Evolutionary conservation across 202 grass and related monocot species (phyloP).

Genomic region (Carex arenaria): DNA sequence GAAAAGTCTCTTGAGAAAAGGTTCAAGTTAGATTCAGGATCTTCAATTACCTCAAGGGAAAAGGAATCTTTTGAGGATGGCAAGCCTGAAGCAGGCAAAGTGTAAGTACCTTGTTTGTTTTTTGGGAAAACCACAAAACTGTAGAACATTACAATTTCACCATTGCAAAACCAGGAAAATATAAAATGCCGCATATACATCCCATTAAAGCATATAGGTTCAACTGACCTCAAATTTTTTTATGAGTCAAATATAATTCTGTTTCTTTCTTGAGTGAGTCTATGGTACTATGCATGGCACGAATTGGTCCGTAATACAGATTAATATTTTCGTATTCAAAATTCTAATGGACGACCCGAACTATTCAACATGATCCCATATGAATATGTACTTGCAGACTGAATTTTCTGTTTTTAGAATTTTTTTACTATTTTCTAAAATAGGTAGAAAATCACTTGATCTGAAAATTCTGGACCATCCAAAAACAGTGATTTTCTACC

Average conservation of each 20-base stretch:
- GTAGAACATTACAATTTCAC: background rate
- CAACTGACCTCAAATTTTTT: background rate
- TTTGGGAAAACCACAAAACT: background rate
- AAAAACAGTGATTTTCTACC: too few relatives aligned
- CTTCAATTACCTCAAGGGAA: background rate
- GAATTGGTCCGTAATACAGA: too few relatives aligned
- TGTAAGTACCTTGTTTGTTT: conserved; percentile 7
- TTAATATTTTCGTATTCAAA: too few relatives aligned
- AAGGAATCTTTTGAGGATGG: background rate
- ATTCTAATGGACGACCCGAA: too few relatives aligned
- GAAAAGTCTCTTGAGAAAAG: conserved; percentile 1
- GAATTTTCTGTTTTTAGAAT: too few relatives aligned
- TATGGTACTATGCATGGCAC: too few relatives aligned
- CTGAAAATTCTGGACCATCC: too few relatives aligned
- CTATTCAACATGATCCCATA: too few relatives aligned
- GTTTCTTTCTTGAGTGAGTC: background rate
- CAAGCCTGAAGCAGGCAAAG: background rate
- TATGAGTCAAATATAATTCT: background rate
- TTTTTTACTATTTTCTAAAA: too few relatives aligned
- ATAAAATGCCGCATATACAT: background rate
- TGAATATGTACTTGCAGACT: too few relatives aligned
- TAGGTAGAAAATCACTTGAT: too few relatives aligned
- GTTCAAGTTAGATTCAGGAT: background rate
- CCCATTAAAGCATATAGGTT: background rate
- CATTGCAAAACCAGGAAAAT: background rate